A percentile compares a stretch with the other conserved stretches of the same genome.
Conservation (phyloP, 139 green algal genomes). For the Coccomyxa sp. region DNA sequence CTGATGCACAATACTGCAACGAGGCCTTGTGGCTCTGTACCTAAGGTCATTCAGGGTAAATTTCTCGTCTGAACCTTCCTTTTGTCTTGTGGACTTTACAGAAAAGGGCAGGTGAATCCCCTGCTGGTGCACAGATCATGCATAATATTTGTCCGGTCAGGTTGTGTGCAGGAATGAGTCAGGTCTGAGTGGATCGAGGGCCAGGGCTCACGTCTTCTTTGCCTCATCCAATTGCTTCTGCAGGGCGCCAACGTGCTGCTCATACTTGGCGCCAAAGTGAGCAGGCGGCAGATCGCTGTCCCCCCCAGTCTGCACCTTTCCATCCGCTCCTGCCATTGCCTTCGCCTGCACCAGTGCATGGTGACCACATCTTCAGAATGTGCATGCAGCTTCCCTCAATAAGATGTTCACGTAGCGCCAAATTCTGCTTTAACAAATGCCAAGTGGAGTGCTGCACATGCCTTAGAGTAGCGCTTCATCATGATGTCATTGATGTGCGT, state of each 20-base stretch:
- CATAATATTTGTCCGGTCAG: no score
- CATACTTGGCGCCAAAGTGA: conserved; percentile 82
- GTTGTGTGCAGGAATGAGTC: no score
- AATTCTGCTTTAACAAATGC: no score
- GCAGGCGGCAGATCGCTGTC: not conserved
- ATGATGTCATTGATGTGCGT: conserved; percentile 99
- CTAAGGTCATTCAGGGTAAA: no score
- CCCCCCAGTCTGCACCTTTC: conserved; percentile 13
- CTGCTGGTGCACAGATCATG: no score
- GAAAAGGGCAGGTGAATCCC: no score
- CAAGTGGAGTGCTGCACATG: not conserved
- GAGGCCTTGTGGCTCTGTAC: not conserved
- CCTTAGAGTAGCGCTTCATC: conserved; percentile 85
- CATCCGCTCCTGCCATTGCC: conserved; percentile 13
- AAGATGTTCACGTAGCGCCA: no score
- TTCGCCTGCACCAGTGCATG: conserved; percentile 6
- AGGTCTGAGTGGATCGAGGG: not conserved
- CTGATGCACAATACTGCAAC: not conserved
- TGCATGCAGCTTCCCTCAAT: no score
- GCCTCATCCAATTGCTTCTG: conserved; percentile 74
- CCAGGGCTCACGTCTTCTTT: conserved; percentile 17
- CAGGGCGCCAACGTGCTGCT: conserved; percentile 77
- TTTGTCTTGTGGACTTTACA: no score
- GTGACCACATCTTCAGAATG: no score
- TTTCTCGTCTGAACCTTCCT: no score